These are phyloP conservation scores for Stellera chamaejasme DNA, from an alignment of 345 rosid genomes.

Conservation along the genomic window DNA sequence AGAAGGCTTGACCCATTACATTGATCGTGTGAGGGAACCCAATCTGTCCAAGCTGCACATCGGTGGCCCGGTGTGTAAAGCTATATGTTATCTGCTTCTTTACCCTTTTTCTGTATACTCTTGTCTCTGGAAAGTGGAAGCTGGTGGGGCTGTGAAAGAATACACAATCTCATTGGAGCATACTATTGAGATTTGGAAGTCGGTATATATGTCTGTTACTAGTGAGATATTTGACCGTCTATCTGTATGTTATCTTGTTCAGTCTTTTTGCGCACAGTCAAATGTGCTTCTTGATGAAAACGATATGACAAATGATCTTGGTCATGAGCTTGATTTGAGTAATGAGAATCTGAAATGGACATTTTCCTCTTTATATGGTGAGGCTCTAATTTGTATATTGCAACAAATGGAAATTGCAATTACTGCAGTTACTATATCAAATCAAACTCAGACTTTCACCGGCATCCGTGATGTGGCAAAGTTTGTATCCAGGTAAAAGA, in stretches of 20 bases:
- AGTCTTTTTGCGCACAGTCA: constrained; percentile 23
- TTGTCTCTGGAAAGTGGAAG: constrained; percentile 4
- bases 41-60: constrained; percentile 15
- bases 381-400: constrained; percentile 25
- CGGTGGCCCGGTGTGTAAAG: constrained; percentile 10
- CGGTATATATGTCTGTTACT: constrained; percentile 30
- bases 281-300: constrained; percentile 19
- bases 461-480: constrained; percentile 12
- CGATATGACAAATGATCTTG: constrained; percentile 13
- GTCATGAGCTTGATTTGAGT: constrained; percentile 17
- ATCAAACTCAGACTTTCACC: constrained; percentile 6
- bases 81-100: constrained; percentile 28
- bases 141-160: constrained; percentile 16
- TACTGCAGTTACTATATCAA: constrained; percentile 15
- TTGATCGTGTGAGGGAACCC: constrained; percentile 21
- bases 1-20: constrained; percentile 25
- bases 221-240: constrained; percentile 12
- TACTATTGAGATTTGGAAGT: constrained; percentile 35
- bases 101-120: constrained; percentile 37
- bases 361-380: constrained; percentile 24
- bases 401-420: constrained; percentile 21
- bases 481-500: constrained; percentile 35
- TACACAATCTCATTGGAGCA: constrained; percentile 11
- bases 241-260: constrained; percentile 18
- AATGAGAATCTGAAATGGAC: constrained; percentile 13